Percentiles rank a stretch among this genome's conserved stretches.
Conservation (phyloP, 116 monocot genomes). For the Papilionanthe hybrid region DNA sequence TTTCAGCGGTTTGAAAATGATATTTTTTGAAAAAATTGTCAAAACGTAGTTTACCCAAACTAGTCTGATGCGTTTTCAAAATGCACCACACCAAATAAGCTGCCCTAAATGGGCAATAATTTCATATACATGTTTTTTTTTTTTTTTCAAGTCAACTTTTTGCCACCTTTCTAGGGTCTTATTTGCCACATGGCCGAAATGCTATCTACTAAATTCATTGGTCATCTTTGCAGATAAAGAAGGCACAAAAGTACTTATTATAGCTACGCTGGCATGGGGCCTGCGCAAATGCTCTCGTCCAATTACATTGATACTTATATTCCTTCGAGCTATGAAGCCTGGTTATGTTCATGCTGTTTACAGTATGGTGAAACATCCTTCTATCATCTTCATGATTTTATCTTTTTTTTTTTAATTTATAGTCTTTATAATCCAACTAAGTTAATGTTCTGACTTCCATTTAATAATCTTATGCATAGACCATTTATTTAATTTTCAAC, state of each 20-base stretch:
- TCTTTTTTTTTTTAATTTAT: neutral
- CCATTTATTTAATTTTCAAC: no score
- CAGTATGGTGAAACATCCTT: conserved; percentile 68
- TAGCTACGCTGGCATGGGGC: conserved; percentile 92
- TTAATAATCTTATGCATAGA: no score
- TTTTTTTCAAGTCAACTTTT: neutral
- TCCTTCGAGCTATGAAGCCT: conserved; percentile 77
- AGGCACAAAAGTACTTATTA: conserved; percentile 79
- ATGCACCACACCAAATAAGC: no score
- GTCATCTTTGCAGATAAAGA: conserved; percentile 44
- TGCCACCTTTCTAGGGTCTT: neutral
- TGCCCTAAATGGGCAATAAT: no score
- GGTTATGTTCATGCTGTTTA: conserved; percentile 93
- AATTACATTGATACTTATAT: conserved; percentile 71
- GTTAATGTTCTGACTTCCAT: no score
- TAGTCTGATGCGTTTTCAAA: no score
- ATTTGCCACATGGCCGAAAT: neutral
- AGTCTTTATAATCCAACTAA: neutral
- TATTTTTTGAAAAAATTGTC: no score
- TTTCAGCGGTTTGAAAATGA: no score
- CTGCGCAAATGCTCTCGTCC: conserved; percentile 86
- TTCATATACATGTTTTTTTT: neutral
- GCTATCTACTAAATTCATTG: neutral
- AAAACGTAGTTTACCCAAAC: no score
- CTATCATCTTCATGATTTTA: conserved; percentile 5